Conservation (phyloP, 2,329 filamentous ascomycete species). For the Stagonosporopsis chrysanthemi region DNA sequence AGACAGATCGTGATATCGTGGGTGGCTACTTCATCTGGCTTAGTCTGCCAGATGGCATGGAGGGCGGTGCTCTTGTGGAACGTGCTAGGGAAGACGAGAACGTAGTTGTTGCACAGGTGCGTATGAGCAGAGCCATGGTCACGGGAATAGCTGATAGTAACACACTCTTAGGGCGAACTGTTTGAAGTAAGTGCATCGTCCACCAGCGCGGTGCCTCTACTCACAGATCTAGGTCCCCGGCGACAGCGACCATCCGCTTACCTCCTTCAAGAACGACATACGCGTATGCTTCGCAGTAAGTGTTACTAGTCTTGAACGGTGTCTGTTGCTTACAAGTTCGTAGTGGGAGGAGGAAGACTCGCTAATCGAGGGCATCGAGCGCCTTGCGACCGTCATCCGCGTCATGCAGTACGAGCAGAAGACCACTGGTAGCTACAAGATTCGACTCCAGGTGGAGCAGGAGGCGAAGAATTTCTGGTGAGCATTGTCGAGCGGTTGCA, state of each 20-base stretch:
- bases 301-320: background rate
- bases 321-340: constrained; percentile 13
- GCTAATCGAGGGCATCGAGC: constrained; percentile 71
- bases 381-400: constrained; percentile 63
- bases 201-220: constrained; percentile 4
- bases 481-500: background rate
- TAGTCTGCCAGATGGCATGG: constrained; percentile 63
- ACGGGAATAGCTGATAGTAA: constrained; percentile 27
- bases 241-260: constrained; percentile 53
- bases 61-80: constrained; percentile 63
- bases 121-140: constrained; percentile 19
- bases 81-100: constrained; percentile 68
- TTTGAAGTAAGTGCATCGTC: constrained; percentile 61
- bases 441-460: constrained; percentile 22
- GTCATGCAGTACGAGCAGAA: constrained; percentile 46
- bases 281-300: constrained; percentile 46
- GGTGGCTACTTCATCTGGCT: constrained; percentile 92
- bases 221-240: constrained; percentile 50
- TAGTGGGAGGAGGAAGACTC: constrained; percentile 69
- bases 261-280: constrained; percentile 64
- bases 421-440: constrained; percentile 24
- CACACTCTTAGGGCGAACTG: constrained; percentile 64
- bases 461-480: constrained; percentile 46
- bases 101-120: constrained; percentile 67
- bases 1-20: constrained; percentile 60